Conservation (phyloP, 179 eudicot species). For the Beta lomatogona region DNA sequence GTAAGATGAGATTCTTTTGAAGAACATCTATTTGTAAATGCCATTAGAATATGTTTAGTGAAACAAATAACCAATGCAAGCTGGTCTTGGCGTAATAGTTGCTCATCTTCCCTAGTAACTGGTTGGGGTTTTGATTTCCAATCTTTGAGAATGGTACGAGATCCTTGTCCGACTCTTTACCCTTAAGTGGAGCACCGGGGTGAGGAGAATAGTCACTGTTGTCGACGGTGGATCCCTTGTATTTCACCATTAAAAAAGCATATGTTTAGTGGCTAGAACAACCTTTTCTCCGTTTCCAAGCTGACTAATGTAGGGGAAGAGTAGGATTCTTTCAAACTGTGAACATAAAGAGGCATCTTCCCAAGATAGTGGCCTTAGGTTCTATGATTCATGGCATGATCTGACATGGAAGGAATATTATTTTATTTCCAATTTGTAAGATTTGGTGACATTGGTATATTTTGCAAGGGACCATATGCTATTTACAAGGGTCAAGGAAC, state of each 20-base stretch:
- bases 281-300: neutral
- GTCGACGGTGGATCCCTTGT: too few relatives aligned
- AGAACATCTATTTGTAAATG: neutral
- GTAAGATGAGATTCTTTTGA: neutral
- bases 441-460: neutral
- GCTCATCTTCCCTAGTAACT: too few relatives aligned
- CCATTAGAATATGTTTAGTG: conserved; percentile 2
- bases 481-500: neutral
- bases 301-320: neutral
- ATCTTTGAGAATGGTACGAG: too few relatives aligned
- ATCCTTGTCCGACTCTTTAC: too few relatives aligned
- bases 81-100: too few relatives aligned
- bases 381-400: neutral
- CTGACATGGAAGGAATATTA: neutral
- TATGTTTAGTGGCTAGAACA: neutral
- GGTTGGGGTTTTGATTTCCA: too few relatives aligned
- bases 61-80: too few relatives aligned
- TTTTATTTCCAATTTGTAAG: conserved; percentile 5
- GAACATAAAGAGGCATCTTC: neutral
- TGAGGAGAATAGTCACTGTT: too few relatives aligned
- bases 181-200: too few relatives aligned
- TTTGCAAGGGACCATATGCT: conserved; percentile 9
- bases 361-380: conserved; percentile 1
- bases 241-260: neutral
- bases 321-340: neutral